Evolutionary conservation across 2,329 filamentous ascomycete species (phyloP).

Genomic region (Phoma sp.): DNA sequence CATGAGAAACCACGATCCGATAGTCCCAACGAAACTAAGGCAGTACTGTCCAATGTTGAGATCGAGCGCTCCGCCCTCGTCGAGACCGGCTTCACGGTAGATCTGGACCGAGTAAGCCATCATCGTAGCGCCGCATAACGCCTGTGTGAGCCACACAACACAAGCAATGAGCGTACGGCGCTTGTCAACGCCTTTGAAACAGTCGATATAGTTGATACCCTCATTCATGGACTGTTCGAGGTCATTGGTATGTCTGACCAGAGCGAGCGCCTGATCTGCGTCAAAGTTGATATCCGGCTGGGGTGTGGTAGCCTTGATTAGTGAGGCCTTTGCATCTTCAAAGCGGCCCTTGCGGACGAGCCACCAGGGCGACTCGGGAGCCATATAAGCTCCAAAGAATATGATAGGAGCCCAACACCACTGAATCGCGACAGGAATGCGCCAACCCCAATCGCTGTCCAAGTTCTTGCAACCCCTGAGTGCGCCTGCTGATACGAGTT

Average conservation of each 20-base stretch:
- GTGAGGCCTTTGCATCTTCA: slow-evolving; percentile 52
- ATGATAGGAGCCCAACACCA: slow-evolving; percentile 68
- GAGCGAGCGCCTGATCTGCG: slow-evolving; percentile 54
- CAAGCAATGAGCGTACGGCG: slow-evolving; percentile 61
- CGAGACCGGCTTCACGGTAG: slow-evolving; percentile 13
- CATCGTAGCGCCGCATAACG: slow-evolving; percentile 55
- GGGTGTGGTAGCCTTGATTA: slow-evolving; percentile 53
- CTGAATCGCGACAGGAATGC: slow-evolving; percentile 68
- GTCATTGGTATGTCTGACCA: slow-evolving; percentile 63
- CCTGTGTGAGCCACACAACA: slow-evolving; percentile 62
- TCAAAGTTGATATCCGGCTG: slow-evolving; percentile 32
- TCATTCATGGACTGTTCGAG: slow-evolving; percentile 54
- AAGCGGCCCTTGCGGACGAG: slow-evolving; percentile 52
- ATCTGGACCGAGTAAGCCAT: slow-evolving; percentile 34
- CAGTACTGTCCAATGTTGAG: slow-evolving; percentile 16
- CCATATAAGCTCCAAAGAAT: slow-evolving; percentile 35
- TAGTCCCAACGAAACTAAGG: slow-evolving; percentile 17
- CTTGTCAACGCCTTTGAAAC: slow-evolving; percentile 60
- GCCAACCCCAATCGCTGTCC: slow-evolving; percentile 67
- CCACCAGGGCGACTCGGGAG: slow-evolving; percentile 60
- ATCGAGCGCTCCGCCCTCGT: slow-evolving; percentile 10
- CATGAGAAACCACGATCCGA: slow-evolving; percentile 72
- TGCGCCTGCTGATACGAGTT: slow-evolving; percentile 71
- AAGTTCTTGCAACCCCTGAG: slow-evolving; percentile 65
- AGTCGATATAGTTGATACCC: slow-evolving; percentile 55